Conservation (phyloP, 768 basidiomycete genomes). For the Phlegmacium glaucopus region DNA sequence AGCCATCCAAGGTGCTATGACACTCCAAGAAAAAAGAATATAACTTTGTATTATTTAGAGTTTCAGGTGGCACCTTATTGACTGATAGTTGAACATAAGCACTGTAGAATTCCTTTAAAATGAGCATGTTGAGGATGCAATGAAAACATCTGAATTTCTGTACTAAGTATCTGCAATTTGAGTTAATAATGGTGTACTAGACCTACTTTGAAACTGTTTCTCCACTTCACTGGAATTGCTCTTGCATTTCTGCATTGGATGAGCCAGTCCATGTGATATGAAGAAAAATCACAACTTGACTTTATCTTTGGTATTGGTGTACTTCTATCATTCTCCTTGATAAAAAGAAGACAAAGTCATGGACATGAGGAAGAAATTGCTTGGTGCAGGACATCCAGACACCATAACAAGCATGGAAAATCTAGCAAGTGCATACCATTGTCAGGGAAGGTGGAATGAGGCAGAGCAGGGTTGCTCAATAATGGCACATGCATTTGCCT, state of each 20-base stretch:
- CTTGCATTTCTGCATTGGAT: conserved; percentile 17
- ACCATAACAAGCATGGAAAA: too few relatives aligned
- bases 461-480: too few relatives aligned
- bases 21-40: conserved; percentile 24
- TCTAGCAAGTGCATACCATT: too few relatives aligned
- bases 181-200: neutral
- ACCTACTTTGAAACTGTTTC: conserved; percentile 16
- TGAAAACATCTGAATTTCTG: conserved; percentile 8
- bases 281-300: too few relatives aligned
- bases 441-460: too few relatives aligned
- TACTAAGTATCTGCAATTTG: neutral
- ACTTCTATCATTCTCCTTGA: too few relatives aligned
- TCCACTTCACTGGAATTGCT: conserved; percentile 30
- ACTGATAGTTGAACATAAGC: conserved; percentile 9
- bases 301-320: too few relatives aligned
- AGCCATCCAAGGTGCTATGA: conserved; percentile 26
- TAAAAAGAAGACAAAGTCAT: too few relatives aligned
- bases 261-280: too few relatives aligned
- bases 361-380: too few relatives aligned
- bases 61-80: conserved; percentile 9
- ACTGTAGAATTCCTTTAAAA: conserved; percentile 6
- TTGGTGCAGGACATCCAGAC: too few relatives aligned
- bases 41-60: conserved; percentile 17
- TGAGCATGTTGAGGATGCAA: conserved; percentile 7
- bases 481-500: too few relatives aligned